Conservation (phyloP, 805 yeast genomes). For the Wickerhamiella vanderwaltii region DNA sequence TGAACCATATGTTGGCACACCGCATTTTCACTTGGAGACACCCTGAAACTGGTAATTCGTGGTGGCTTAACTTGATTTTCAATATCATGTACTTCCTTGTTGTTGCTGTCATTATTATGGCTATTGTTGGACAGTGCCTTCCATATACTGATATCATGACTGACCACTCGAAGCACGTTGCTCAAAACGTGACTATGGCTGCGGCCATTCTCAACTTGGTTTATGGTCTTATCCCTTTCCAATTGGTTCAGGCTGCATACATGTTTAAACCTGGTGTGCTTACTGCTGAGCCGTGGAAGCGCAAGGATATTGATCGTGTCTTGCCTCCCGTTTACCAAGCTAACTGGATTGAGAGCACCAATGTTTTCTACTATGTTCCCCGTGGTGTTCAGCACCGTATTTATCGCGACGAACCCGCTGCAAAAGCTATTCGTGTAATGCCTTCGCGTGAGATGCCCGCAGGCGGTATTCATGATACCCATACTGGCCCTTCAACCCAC, state of each 20-base stretch:
- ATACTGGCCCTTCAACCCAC: constrained; percentile 31
- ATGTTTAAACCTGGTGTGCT: constrained; percentile 43
- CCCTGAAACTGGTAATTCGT: constrained; percentile 51
- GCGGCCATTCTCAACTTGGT: constrained; percentile 36
- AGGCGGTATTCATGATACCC: constrained; percentile 35
- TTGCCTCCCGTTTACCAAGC: constrained; percentile 40
- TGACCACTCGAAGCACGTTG: constrained; percentile 35
- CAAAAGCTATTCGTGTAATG: constrained; percentile 43
- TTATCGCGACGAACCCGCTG: constrained; percentile 35
- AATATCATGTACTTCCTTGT: constrained; percentile 41
- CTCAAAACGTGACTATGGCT: constrained; percentile 43
- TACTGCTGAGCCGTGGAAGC: constrained; percentile 18
- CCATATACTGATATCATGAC: constrained; percentile 49
- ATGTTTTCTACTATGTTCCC: constrained; percentile 45
- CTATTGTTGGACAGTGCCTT: constrained; percentile 48
- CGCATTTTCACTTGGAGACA: constrained; percentile 68
- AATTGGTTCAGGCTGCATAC: constrained; percentile 40
- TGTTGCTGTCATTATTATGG: constrained; percentile 49
- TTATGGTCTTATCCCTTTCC: constrained; percentile 44
- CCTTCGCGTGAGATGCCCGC: constrained; percentile 40
- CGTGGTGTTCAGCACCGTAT: constrained; percentile 33
- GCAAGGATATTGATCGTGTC: constrained; percentile 27
- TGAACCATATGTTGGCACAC: constrained; percentile 56
- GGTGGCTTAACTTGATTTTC: constrained; percentile 41
- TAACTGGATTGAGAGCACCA: constrained; percentile 63